Base-by-base conservation (phyloP, 257 asterid genomes). In the Fraxinus anomala region DNA sequence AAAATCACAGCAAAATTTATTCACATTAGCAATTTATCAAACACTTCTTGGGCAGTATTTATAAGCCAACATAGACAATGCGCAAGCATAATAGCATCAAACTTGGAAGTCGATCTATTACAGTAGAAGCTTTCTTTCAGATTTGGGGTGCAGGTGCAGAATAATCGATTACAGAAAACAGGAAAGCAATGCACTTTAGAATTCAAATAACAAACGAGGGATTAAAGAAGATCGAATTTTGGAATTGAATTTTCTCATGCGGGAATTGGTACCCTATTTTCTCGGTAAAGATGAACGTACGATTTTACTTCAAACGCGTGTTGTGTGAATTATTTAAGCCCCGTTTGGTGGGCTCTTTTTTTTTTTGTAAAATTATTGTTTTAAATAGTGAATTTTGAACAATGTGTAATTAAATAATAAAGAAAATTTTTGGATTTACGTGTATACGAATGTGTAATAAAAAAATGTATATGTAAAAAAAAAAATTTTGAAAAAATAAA, bases 21-120 rank as follows among this genome's bases (percentile, higher is more conserved):
- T 71, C 68, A 76, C 6, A 44, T 44, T 47, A 8, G 85, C 84
- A 75, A 80, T 77, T 80, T 73, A 68, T 84, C 85, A 56, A 84
- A 82, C 87, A 84, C 37, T 40, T 76, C 10, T 80, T 61, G 75
- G 54, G 80, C 78, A 69, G 36, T 63, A 31, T 26, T 31, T 9
- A 56, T n/a, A n/a, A 17, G 5, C 26, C 26, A 17, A 54, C 8
- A 19, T 5, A 3, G 10, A 0, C 5, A 63, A 63, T 8, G 6
- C 0, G 16, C 33, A 12, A 26, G 19, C 13, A 24, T 17, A 63
- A 0, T 26, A 11, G 19, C n/a, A 14, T 3, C 63, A 51, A 51
- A 19, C 23, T 51, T 51, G 34, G 33, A 26, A 63, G 36, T 23
- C 69, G 36, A 26, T 63, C 67, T 8, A 59, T 13, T 59, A 8